These are phyloP conservation scores for Intubia oerlemansii DNA, from an alignment of 2,329 filamentous ascomycete species.

Conservation along the genomic window DNA sequence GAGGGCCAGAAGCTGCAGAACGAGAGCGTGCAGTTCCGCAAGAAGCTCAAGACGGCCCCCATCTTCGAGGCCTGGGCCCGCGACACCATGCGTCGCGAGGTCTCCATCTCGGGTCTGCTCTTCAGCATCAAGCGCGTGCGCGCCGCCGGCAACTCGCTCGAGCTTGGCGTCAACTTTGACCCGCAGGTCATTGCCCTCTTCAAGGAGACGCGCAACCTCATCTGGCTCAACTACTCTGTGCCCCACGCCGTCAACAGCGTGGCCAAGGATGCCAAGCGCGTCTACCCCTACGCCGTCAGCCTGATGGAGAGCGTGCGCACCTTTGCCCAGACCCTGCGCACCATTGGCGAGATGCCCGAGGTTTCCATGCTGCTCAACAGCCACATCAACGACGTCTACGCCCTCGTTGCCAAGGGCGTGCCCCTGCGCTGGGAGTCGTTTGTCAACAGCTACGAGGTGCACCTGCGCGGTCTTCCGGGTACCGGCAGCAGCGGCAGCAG, in stretches of 20 bases:
- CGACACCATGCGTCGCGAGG: slow-evolving; percentile 71
- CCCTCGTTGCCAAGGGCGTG: slow-evolving; percentile 65
- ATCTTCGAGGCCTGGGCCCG: slow-evolving; percentile 93
- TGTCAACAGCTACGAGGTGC: slow-evolving; percentile 86
- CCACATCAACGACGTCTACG: slow-evolving; percentile 78
- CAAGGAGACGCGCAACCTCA: slow-evolving; percentile 91
- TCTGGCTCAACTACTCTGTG: slow-evolving; percentile 86
- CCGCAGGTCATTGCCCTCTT: slow-evolving; percentile 92
- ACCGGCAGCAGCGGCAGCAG: slow-evolving; percentile 32
- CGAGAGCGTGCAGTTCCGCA: slow-evolving; percentile 83
- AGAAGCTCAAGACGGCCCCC: slow-evolving; percentile 82
- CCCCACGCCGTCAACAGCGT: slow-evolving; percentile 89
- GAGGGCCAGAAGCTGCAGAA: slow-evolving; percentile 86
- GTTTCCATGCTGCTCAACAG: slow-evolving; percentile 76
- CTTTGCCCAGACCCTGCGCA: slow-evolving; percentile 67
- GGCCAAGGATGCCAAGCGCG: slow-evolving; percentile 94
- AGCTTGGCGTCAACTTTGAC: slow-evolving; percentile 90
- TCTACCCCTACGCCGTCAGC: slow-evolving; percentile 94
- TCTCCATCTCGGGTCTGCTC: slow-evolving; percentile 77
- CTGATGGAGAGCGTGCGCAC: slow-evolving; percentile 98
- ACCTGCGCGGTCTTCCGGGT: slow-evolving; percentile 41
- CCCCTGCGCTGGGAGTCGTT: slow-evolving; percentile 95
- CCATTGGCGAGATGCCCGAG: slow-evolving; percentile 68
- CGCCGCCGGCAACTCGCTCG: slow-evolving; percentile 72
- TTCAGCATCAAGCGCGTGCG: slow-evolving; percentile 80